Evolutionary conservation across 495 filamentous ascomycete species (phyloP), one percentile per base, ranked within the genome.

Genomic region (Penicillium ochrochloron): DNA sequence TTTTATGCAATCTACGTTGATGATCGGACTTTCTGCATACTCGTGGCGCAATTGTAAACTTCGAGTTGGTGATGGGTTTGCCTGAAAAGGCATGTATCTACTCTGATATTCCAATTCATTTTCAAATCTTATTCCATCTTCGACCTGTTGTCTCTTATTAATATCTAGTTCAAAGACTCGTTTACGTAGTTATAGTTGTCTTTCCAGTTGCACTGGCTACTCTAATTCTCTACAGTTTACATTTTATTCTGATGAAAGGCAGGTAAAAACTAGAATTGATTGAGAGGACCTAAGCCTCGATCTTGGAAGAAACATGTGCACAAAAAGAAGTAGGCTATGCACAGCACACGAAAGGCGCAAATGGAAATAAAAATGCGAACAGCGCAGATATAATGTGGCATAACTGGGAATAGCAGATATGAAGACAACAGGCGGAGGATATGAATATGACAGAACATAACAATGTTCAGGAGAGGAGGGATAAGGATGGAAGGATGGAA

Each of bases 1-100:
- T 27, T 29, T 25, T 29, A 31, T 35, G 53, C 53, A 56, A 31
- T 56, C 17, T 37, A 33, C 29, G 53, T 34, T 56, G 50, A 56
- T 56, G 31, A 56, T 37, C n/a, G 25, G 52, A 56, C 23, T 31
- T 21, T 34, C 53, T 56, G 53, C 53, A 56, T 56, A 56, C 31
- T 21, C n/a, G 19, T 19, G 53, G 53, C 53, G 53, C 33, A 21
- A 25, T 37, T 33, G 17, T 56, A n/a, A 19, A 56, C 14, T 56
- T 23, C 12, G 53, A 25, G 35, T 56, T 56, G n/a, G 31, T 56
- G 33, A 37, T 34, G 15, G 19, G 14, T 56, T 56, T 56, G n/a
- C 48, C 19, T 31, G 25, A 25, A 31, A 51, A 52, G 31, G 48
- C 48, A 52, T 52, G 48, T 31, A n/a, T 52, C 27, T 52, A 52